Percentiles rank a stretch among this genome's conserved stretches.
phyloP scores from a whole-genome alignment of 352 stramenopile genomes.

The Blastocystis sp. region DNA sequence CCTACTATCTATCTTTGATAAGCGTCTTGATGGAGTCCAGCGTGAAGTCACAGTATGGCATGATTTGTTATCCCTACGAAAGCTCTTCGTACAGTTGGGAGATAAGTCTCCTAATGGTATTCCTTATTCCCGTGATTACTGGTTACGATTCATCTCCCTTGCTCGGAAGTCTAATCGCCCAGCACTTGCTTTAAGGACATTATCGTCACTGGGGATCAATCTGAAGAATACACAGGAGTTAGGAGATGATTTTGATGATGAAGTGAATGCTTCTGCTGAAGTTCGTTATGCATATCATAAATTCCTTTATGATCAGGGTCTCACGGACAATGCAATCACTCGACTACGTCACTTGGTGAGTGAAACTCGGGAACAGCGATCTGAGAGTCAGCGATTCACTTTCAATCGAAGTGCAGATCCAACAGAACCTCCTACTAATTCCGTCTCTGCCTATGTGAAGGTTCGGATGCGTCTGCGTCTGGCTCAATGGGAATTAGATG shows the following conservation, averaged over 20 bases:
- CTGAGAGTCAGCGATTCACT: neutral
- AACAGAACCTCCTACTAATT: neutral
- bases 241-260: conserved; percentile 46
- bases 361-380: conserved; percentile 71
- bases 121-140: conserved; percentile 74
- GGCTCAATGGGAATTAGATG: conserved; percentile 80
- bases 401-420: neutral
- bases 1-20: conserved; percentile 76
- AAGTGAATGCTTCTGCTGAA: neutral
- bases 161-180: conserved; percentile 83
- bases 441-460: neutral
- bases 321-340: conserved; percentile 37
- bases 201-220: conserved; percentile 69
- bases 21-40: conserved; percentile 86
- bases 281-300: conserved; percentile 65
- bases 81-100: conserved; percentile 79
- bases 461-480: conserved; percentile 50
- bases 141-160: conserved; percentile 86
- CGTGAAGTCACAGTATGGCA: conserved; percentile 87
- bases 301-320: conserved; percentile 62
- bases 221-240: neutral
- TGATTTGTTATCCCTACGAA: conserved; percentile 87
- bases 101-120: conserved; percentile 76
- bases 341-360: conserved; percentile 25
- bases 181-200: conserved; percentile 74